Evolutionary conservation across 345 rosid species (phyloP).

Genomic region (Carallia brachiata): DNA sequence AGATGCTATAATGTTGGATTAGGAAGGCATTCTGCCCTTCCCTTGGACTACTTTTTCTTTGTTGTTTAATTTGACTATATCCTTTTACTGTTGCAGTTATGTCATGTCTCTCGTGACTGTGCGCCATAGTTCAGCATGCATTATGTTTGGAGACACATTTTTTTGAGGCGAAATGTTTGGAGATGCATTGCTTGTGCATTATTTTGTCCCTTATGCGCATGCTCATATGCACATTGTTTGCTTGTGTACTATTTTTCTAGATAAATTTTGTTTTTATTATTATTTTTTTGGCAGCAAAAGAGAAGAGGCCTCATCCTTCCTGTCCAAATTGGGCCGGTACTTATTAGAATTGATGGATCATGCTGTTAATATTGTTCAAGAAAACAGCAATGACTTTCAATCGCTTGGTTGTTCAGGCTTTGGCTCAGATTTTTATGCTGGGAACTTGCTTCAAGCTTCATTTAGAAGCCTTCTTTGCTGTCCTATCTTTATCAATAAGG

Average conservation of each 20-base stretch:
- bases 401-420: conserved; percentile 49
- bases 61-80: background rate
- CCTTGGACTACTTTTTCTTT: background rate
- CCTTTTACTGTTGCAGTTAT: background rate
- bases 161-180: background rate
- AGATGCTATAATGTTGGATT: background rate
- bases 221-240: too few species aligned
- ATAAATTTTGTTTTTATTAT: conserved; percentile 10
- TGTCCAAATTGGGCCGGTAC: conserved; percentile 49
- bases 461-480: conserved; percentile 56
- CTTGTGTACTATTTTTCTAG: background rate
- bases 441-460: conserved; percentile 49
- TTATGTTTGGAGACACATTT: background rate
- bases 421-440: conserved; percentile 39
- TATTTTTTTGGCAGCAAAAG: conserved; percentile 47
- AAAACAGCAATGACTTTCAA: conserved; percentile 39
- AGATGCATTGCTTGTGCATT: background rate
- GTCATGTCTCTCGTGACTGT: background rate
- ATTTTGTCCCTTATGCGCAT: background rate
- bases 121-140: background rate
- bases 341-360: conserved; percentile 58
- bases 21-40: background rate
- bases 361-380: conserved; percentile 44
- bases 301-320: conserved; percentile 50
- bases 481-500: conserved; percentile 47